Evolutionary conservation across 2,329 filamentous ascomycete genomes (phyloP).

Genomic region (Arachnomyces sp.): DNA sequence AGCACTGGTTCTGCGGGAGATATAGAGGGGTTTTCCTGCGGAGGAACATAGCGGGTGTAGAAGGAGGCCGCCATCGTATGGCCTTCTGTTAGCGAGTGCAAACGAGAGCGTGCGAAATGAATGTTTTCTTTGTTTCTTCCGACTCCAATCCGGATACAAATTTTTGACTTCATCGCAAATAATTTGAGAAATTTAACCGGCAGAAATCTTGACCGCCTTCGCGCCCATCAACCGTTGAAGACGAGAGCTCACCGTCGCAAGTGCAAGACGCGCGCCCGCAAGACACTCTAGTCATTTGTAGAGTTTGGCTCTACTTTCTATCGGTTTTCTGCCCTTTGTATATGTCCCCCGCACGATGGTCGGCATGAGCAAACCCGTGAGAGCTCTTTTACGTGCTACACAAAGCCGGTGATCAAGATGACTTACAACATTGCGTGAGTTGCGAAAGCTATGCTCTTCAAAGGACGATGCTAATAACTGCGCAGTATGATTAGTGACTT

Average conservation of each 20-base stretch:
- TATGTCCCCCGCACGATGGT: no score
- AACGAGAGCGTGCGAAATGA: conserved; percentile 1
- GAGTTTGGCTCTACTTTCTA: no score
- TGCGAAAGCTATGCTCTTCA: conserved; percentile 2
- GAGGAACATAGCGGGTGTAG: conserved; percentile 41
- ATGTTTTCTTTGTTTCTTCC: conserved; percentile 2
- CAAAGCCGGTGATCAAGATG: conserved; percentile 40
- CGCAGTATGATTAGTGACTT: conserved; percentile 91
- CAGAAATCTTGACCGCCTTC: conserved; percentile 22
- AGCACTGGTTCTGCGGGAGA: conserved; percentile 1
- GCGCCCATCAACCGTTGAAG: conserved; percentile 9
- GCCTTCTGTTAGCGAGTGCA: conserved; percentile 9
- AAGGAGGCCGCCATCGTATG: conserved; percentile 39
- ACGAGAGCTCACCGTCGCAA: background rate
- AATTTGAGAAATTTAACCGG: conserved; percentile 15
- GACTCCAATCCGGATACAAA: conserved; percentile 3
- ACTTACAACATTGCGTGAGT: conserved; percentile 62
- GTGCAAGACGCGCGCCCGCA: no score
- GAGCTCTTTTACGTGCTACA: no score
- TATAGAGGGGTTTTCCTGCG: conserved; percentile 7
- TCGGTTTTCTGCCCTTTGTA: no score
- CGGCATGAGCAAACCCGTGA: no score
- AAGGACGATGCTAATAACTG: conserved; percentile 15
- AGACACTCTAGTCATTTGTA: no score
- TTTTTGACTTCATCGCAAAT: conserved; percentile 5